Conservation (phyloP, 768 basidiomycete species). For the Phaffia tasmanica region DNA sequence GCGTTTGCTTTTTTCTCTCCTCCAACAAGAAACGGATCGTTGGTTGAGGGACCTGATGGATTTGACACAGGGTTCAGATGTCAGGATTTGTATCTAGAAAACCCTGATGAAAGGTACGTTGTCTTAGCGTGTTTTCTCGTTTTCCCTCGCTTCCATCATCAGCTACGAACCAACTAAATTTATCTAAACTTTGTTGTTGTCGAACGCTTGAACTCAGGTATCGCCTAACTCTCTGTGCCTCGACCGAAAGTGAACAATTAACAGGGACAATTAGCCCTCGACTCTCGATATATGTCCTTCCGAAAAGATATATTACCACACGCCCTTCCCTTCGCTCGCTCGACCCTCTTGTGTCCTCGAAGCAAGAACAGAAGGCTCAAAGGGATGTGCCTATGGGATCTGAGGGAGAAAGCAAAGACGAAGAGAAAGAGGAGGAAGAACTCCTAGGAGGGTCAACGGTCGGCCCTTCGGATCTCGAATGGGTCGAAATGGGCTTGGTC, state of each 20-base stretch:
- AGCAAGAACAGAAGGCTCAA: not conserved
- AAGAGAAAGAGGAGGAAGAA: constrained; percentile 1
- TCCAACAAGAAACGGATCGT: too few species aligned
- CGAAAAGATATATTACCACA: constrained; percentile 3
- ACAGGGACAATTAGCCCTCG: not conserved
- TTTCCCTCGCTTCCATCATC: not conserved
- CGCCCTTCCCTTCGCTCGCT: not conserved
- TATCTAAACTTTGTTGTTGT: not conserved
- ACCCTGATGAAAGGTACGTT: constrained; percentile 21
- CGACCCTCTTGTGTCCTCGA: not conserved
- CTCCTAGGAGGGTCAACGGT: constrained; percentile 8
- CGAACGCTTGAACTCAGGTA: not conserved
- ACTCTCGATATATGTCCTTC: constrained; percentile 1
- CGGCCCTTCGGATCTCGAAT: constrained; percentile 22
- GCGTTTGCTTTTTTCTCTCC: not conserved
- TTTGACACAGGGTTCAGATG: constrained; percentile 3
- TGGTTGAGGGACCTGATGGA: not conserved
- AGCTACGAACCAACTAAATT: not conserved
- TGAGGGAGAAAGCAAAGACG: too few species aligned
- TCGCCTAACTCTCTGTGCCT: constrained; percentile 2
- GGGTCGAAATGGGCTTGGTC: constrained; percentile 24
- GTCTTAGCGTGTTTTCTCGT: not conserved
- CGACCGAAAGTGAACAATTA: not conserved
- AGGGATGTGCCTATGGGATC: too few species aligned
- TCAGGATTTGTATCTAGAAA: constrained; percentile 19